Base-by-base conservation (phyloP, 106 monocot species). In the Hemerocallis citrina region DNA sequence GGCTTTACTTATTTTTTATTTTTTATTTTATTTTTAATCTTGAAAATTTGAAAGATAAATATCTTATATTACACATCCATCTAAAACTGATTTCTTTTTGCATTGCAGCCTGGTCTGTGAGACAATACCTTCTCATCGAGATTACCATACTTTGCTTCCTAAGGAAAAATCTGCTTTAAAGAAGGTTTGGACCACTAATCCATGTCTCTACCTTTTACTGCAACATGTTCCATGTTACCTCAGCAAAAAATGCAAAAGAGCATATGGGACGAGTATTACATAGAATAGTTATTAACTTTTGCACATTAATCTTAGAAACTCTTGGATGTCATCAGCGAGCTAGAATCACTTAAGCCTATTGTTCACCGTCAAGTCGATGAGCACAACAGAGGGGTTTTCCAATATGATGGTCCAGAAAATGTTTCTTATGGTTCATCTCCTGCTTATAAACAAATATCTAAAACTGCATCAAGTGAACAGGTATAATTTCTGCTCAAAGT, bases 51-150 rank as follows among this genome's bases (percentile, higher is more conserved):
- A n/a, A n/a, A n/a, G n/a, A n/a, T 31, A 50, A 50, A 32, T 32
- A 31, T n/a, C 23, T 5, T 16, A 6, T 55, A n/a, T n/a, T 55
- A 33, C 16, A 31, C 55, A 55, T 13, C 4, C 11, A 12, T 0
- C n/a, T n/a, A n/a, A n/a, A 32, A 17, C 50, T 55, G 5, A n/a
- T 33, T 43, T n/a, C 14, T 62, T 44, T 29, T 42, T 44, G 24
- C 49, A 32, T 12, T 71, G 77, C 78, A 96, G 96, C 65, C 61
- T 96, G 50, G 55, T 96, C 61, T 91, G 80, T 45, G 96, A 96
- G 58, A 96, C 96, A 9, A 87, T 96, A 76, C 96, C 96, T 52
- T 81, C 66, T 9, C 96, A 96, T 77, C 78, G 79, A 70, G 96
- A 96, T 71, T 96, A 91, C 70, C 69, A 81, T 16, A 29, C 65